Conservation (phyloP, 202 grass and related monocot species). For the Saccharum hybrid region DNA sequence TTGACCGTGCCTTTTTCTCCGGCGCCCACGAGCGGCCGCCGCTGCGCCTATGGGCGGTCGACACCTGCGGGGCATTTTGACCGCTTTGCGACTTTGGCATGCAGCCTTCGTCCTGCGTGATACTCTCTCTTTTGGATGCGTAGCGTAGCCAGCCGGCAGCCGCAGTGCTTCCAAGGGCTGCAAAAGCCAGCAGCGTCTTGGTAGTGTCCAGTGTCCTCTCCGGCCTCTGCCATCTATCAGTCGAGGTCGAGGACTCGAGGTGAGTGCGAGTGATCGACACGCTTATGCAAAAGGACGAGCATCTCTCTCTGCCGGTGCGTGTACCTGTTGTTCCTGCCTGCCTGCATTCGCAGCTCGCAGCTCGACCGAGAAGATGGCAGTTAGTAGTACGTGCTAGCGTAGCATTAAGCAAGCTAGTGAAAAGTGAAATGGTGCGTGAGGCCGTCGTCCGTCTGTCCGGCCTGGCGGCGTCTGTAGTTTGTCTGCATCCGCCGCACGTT, state of each 20-base stretch:
- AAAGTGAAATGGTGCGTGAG: neutral
- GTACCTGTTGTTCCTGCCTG: neutral
- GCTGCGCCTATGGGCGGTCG: constrained; percentile 26
- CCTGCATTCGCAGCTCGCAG: neutral
- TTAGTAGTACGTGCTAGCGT: neutral
- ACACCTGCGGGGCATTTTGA: constrained; percentile 42
- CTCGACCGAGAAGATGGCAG: neutral
- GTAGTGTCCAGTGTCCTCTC: neutral
- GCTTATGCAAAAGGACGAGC: neutral
- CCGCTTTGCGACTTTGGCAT: constrained; percentile 41
- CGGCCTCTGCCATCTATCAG: neutral
- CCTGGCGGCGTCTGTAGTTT: neutral
- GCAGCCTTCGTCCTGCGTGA: constrained; percentile 4
- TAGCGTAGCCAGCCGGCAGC: neutral
- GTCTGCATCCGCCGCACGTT: neutral
- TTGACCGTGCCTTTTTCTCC: neutral
- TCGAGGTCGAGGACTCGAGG: neutral
- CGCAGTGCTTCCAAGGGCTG: constrained; percentile 8
- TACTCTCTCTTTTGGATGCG: constrained; percentile 27
- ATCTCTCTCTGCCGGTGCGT: neutral
- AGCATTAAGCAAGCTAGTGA: neutral
- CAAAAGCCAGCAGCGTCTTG: neutral
- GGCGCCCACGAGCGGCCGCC: constrained; percentile 29
- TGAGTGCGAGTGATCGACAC: constrained; percentile 1
- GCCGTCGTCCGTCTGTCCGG: neutral